Evolutionary conservation across 2,329 filamentous ascomycete species (phyloP).

Genomic region (Colletotrichum sp.): DNA sequence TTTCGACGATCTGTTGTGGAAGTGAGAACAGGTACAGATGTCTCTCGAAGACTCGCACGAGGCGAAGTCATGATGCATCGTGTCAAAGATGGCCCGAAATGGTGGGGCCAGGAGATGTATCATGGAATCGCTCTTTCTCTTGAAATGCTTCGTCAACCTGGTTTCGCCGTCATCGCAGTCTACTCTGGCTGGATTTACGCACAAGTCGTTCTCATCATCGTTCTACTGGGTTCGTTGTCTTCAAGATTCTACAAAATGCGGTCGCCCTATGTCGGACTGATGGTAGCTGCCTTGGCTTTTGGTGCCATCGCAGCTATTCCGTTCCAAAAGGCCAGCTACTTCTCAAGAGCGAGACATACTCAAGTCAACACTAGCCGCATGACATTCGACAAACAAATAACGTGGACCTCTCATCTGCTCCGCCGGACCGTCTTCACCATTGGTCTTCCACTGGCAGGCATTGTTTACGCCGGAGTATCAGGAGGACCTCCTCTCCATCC

Average conservation of each 20-base stretch:
- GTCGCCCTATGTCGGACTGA: constrained; percentile 70
- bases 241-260: constrained; percentile 71
- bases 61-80: constrained; percentile 82
- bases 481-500: constrained; percentile 65
- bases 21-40: constrained; percentile 57
- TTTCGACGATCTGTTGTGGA: constrained; percentile 73
- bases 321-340: constrained; percentile 73
- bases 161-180: constrained; percentile 74
- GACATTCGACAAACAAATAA: constrained; percentile 67
- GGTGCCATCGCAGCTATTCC: constrained; percentile 75
- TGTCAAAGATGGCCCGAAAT: constrained; percentile 71
- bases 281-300: constrained; percentile 69
- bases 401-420: constrained; percentile 75
- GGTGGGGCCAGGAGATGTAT: constrained; percentile 79
- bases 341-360: constrained; percentile 68
- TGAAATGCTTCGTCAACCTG: constrained; percentile 76
- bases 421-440: constrained; percentile 73
- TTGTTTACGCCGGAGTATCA: constrained; percentile 72
- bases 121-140: constrained; percentile 70
- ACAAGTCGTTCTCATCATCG: constrained; percentile 74
- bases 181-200: constrained; percentile 83
- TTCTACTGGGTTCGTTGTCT: constrained; percentile 74
- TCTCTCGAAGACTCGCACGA: constrained; percentile 66
- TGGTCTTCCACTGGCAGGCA: constrained; percentile 68
- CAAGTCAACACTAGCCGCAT: constrained; percentile 69